phyloP scores from a whole-genome alignment of 202 grass and related monocot species.

The Carex arenaria region DNA sequence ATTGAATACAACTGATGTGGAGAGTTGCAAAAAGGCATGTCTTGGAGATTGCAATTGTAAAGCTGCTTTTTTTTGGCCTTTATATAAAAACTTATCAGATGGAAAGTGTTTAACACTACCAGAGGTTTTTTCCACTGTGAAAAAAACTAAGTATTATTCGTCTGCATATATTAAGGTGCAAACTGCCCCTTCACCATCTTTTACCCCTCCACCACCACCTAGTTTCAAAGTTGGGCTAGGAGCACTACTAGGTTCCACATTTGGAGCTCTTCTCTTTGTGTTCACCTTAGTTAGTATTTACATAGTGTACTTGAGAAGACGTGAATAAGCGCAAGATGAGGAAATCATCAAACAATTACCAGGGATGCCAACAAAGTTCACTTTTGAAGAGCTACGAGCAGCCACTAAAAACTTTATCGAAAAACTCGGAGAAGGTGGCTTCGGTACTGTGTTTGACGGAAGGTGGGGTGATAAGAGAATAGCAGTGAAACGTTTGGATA shows the following conservation, averaged over 20 bases:
- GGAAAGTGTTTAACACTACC: conserved; percentile 26
- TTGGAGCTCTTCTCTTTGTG: background rate
- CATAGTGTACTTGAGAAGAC: background rate
- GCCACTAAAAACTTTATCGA: conserved; percentile 30
- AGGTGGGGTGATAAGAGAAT: conserved; percentile 19
- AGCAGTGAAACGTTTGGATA: conserved; percentile 29
- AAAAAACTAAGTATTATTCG: background rate
- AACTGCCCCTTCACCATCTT: no score
- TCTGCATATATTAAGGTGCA: conserved; percentile 36
- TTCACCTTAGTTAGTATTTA: background rate
- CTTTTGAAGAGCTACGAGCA: conserved; percentile 22
- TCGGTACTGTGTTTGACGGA: conserved; percentile 40
- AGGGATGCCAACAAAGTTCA: conserved; percentile 34
- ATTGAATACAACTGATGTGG: conserved; percentile 3
- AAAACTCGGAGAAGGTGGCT: conserved; percentile 37
- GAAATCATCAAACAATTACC: conserved; percentile 21
- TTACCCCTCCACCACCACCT: no score
- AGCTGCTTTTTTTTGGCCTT: conserved; percentile 16
- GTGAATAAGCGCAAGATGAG: background rate
- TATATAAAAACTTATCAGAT: no score
- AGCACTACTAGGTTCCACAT: background rate
- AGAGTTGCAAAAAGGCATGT: conserved; percentile 35
- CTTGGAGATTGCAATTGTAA: conserved; percentile 38
- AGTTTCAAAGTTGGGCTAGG: background rate
- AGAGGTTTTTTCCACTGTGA: conserved; percentile 28